phyloP scores from a whole-genome alignment of 2,329 filamentous ascomycete genomes.

The Epichloe gansuensis region DNA sequence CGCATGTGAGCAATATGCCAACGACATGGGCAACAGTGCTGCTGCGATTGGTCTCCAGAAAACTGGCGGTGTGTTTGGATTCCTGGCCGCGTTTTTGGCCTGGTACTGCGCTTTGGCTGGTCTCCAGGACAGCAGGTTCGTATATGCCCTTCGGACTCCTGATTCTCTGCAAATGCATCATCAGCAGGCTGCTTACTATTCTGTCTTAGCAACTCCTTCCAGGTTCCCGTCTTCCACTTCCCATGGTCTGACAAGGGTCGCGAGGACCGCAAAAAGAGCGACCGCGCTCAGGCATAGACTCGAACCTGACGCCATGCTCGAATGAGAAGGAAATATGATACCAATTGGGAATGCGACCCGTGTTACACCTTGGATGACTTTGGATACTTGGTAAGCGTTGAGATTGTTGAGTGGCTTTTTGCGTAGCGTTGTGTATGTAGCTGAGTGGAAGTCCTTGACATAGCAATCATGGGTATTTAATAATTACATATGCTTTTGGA shows the following conservation, averaged over 20 bases:
- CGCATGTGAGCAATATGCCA: constrained; percentile 46
- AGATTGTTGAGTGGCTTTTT: too few species aligned
- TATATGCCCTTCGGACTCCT: constrained; percentile 5
- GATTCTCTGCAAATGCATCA: neutral
- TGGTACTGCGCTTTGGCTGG: constrained; percentile 83
- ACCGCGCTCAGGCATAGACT: constrained; percentile 12
- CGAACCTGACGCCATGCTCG: neutral
- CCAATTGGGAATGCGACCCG: neutral
- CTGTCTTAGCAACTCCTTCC: constrained; percentile 57
- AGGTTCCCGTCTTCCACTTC: constrained; percentile 86
- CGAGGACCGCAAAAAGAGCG: constrained; percentile 38
- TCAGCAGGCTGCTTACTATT: neutral
- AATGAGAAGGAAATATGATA: neutral
- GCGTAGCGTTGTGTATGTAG: too few species aligned
- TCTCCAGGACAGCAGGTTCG: constrained; percentile 58
- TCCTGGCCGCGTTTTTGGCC: constrained; percentile 66
- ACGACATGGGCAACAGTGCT: constrained; percentile 34
- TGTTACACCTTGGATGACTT: neutral
- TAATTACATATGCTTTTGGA: too few species aligned
- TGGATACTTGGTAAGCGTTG: too few species aligned
- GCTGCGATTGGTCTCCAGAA: constrained; percentile 43
- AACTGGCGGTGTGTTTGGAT: constrained; percentile 67
- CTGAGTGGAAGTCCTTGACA: too few species aligned
- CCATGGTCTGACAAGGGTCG: constrained; percentile 78
- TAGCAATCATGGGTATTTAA: too few species aligned